Conservation (phyloP, 2,329 filamentous ascomycete genomes). For the Penicillium vulpinum region DNA sequence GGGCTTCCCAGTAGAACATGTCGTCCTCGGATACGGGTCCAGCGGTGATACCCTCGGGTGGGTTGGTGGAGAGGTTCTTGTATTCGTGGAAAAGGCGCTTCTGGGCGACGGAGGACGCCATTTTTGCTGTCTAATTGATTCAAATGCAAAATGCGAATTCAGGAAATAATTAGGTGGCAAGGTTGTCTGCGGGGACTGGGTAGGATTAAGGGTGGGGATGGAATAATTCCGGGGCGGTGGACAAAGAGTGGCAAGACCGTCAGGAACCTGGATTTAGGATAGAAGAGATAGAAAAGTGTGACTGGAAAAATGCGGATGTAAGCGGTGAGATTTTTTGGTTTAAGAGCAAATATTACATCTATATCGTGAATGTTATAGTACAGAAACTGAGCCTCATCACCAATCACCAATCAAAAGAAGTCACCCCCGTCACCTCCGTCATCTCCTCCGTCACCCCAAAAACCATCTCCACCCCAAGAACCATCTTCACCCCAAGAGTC, state of each 20-base stretch:
- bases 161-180: not conserved
- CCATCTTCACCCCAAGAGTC: constrained; percentile 23
- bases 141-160: not conserved
- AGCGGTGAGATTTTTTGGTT: not conserved
- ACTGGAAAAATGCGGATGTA: not conserved
- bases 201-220: constrained; percentile 2
- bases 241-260: not conserved
- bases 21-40: constrained; percentile 93
- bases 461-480: constrained; percentile 23
- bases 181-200: not conserved
- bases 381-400: constrained; percentile 1
- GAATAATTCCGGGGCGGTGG: constrained; percentile 15
- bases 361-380: not conserved
- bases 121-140: constrained; percentile 22
- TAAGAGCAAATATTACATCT: not conserved
- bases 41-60: constrained; percentile 95
- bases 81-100: constrained; percentile 95
- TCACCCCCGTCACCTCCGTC: constrained; percentile 26
- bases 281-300: not conserved
- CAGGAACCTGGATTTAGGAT: not conserved
- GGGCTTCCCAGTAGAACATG: constrained; percentile 91
- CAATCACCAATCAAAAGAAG: constrained; percentile 31
- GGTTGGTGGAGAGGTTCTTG: constrained; percentile 86
- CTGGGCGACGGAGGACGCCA: constrained; percentile 57
- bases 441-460: constrained; percentile 13